Conservation (phyloP, 495 filamentous ascomycete species). For the Neurospora tetraspora region DNA sequence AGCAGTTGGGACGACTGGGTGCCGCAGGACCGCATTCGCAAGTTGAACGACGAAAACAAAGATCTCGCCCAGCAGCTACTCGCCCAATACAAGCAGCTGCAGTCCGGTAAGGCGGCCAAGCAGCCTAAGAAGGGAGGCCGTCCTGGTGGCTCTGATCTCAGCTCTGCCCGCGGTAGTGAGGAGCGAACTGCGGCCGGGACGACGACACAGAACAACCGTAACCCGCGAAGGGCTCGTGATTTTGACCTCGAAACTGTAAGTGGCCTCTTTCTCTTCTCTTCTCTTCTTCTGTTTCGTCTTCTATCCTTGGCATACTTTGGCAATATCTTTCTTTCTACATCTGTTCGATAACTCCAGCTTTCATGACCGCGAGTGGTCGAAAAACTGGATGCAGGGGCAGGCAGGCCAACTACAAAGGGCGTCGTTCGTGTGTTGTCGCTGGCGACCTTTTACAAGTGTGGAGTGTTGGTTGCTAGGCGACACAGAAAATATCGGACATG, state of each 20-base stretch:
- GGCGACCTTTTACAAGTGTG: background rate
- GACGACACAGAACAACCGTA: constrained; percentile 47
- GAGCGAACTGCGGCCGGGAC: constrained; percentile 59
- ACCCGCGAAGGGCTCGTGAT: constrained; percentile 59
- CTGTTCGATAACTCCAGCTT: background rate
- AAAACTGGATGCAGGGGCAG: background rate
- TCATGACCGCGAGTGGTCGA: background rate
- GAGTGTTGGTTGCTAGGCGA: background rate
- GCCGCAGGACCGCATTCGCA: constrained; percentile 83
- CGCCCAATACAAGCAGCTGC: constrained; percentile 40
- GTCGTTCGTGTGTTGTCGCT: background rate
- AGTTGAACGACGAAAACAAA: constrained; percentile 88
- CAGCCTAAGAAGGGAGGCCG: constrained; percentile 47
- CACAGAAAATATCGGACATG: background rate
- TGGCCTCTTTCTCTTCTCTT: constrained; percentile 21
- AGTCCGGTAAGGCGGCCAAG: constrained; percentile 35
- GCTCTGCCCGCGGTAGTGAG: constrained; percentile 77
- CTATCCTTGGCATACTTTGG: background rate
- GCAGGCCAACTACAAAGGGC: background rate
- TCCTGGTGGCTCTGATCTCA: constrained; percentile 58
- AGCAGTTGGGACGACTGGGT: constrained; percentile 99
- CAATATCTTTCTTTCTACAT: background rate
- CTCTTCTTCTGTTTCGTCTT: constrained; percentile 1
- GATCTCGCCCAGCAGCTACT: constrained; percentile 64
- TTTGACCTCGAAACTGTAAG: constrained; percentile 80